Base-by-base conservation (phyloP, 306 rosid species). In the Cicer cuneatum region DNA sequence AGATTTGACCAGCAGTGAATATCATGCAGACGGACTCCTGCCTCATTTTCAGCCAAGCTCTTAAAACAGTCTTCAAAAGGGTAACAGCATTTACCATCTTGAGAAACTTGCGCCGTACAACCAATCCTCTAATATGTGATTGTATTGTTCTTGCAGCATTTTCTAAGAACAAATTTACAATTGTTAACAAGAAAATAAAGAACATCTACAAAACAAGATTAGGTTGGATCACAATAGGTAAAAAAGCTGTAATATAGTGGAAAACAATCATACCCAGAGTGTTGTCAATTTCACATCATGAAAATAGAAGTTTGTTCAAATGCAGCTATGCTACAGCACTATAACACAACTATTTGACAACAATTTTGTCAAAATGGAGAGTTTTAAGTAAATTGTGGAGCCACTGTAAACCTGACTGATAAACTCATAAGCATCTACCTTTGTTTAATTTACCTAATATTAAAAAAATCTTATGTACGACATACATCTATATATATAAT, bases 31-130 rank as follows among this genome's bases (percentile, higher is more conserved):
- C 56, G 14, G 80, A 67, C 78, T 80, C 85, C 78, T 56, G 75
- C 81, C 85, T 86, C 71, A 59, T 79, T 64, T 14, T 79, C 82
- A 83, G 82, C 93, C 95, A 87, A 66, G 90, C 89, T 74, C 88
- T 88, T 74, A 89, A 78, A 80, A 80, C 87, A 53, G 80, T 76
- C 83, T 92, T 96, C 83, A 87, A 78, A 78, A 89, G 81, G 69
- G 81, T 60, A 38, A 82, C 80, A 13, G 86, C 80, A 51, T 72
- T 80, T 66, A 65, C 40, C 83, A 78, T 81, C 85, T 78, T 88
- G 51, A 76, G 49, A 83, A 82, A 89, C 59, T 71, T 77, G 68
- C 82, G 74, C 58, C 84, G 86, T 54, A 51, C 76, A 80, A 80
- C 71, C 66, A 81, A 67, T 71, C 87, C 80, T 83, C 78, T 85